A percentile compares a stretch with the other conserved stretches of the same genome.
Evolutionary conservation across 257 asterid species (phyloP).

Genomic region (Solanum virginianum): DNA sequence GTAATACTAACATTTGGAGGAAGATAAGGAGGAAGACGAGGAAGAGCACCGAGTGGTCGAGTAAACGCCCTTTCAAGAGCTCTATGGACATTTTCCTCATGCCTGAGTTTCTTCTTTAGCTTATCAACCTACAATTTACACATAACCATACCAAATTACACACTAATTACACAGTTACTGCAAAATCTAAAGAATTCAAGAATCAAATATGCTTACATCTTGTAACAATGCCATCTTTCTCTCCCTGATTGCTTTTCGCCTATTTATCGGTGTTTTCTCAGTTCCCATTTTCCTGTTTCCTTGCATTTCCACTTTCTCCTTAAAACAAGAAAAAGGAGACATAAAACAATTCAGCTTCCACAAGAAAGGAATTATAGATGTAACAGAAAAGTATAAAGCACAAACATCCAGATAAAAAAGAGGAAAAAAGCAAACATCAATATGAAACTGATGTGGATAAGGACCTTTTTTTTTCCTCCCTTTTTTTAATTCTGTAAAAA

Average conservation of each 20-base stretch:
- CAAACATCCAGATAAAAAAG: constrained; percentile 1
- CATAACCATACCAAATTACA: neutral
- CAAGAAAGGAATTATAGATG: constrained; percentile 25
- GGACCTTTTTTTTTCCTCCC: neutral
- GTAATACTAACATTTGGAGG: constrained; percentile 59
- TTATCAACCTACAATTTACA: constrained; percentile 55
- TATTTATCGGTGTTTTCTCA: constrained; percentile 31
- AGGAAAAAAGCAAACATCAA: constrained; percentile 5
- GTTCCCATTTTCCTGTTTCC: constrained; percentile 30
- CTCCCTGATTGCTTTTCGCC: constrained; percentile 39
- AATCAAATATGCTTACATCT: constrained; percentile 34
- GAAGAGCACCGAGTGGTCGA: constrained; percentile 81
- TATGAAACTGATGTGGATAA: constrained; percentile 14
- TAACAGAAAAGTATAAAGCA: constrained; percentile 9
- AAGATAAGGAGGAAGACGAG: constrained; percentile 93
- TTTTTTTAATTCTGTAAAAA: constrained; percentile 6
- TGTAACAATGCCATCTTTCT: constrained; percentile 70
- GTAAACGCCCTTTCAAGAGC: constrained; percentile 90
- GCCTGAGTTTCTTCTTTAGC: constrained; percentile 76
- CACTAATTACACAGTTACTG: neutral
- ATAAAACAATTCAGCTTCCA: constrained; percentile 23
- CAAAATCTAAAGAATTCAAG: neutral
- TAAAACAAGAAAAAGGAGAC: constrained; percentile 15
- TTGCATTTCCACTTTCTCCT: constrained; percentile 43
- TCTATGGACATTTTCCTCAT: constrained; percentile 88